These are phyloP conservation scores for Trichoderma hamatum DNA, from an alignment of 2,329 filamentous ascomycete species.

Conservation along the genomic window DNA sequence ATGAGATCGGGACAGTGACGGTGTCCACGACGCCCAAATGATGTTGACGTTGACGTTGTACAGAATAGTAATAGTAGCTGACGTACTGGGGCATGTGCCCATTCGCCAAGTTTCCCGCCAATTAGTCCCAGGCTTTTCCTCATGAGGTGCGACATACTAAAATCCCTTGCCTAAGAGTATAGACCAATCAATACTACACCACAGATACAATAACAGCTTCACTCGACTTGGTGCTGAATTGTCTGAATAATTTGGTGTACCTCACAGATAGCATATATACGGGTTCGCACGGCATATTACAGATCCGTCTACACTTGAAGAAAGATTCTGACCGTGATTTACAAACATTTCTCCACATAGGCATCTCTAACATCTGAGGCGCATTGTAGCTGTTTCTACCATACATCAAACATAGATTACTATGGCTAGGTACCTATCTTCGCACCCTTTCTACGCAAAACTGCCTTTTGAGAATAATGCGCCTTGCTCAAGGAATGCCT, in stretches of 20 bases:
- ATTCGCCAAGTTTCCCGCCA: background rate
- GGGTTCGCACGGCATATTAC: background rate
- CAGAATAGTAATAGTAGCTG: background rate
- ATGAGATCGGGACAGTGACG: background rate
- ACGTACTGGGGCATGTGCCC: constrained; percentile 1
- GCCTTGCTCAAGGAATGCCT: too few relatives aligned
- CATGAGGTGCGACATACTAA: background rate
- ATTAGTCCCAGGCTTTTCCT: background rate
- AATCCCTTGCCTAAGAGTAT: background rate
- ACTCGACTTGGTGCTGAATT: background rate
- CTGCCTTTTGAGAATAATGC: background rate
- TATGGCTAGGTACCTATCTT: background rate
- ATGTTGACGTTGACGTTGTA: background rate
- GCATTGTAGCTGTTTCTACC: background rate
- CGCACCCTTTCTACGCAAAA: background rate
- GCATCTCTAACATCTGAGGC: background rate
- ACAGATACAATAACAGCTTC: background rate
- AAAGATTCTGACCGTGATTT: background rate
- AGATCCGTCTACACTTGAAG: background rate
- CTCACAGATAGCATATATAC: background rate
- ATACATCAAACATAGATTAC: background rate
- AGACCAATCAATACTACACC: background rate
- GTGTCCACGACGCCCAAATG: background rate
- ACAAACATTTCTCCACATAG: background rate
- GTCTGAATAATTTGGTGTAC: background rate